A percentile compares a stretch with the other conserved stretches of the same genome.
Conservation (phyloP, 2,329 filamentous ascomycete genomes). For the Lachnellula cervina region DNA sequence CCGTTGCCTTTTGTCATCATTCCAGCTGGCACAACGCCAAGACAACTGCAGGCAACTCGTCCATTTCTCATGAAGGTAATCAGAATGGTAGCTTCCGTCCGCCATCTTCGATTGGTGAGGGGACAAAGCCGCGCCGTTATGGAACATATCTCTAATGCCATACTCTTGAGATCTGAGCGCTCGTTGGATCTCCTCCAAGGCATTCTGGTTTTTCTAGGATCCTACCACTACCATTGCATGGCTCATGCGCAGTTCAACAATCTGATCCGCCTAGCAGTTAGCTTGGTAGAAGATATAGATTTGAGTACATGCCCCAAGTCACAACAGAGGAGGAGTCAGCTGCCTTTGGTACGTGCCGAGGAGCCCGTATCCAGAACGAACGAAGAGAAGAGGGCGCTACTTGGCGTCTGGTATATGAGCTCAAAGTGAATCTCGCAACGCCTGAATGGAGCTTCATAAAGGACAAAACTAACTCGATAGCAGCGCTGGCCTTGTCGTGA, state of each 20-base stretch:
- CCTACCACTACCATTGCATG: slow-evolving; percentile 52
- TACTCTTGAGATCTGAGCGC: slow-evolving; percentile 45
- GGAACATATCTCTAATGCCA: slow-evolving; percentile 42
- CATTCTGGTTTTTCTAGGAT: slow-evolving; percentile 45
- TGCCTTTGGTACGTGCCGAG: slow-evolving; percentile 40
- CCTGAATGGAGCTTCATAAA: not conserved
- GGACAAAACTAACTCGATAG: not conserved
- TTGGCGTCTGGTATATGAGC: slow-evolving; percentile 51
- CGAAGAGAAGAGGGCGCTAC: slow-evolving; percentile 48
- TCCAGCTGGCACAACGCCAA: slow-evolving; percentile 33
- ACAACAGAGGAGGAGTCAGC: slow-evolving; percentile 39
- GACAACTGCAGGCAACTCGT: slow-evolving; percentile 35
- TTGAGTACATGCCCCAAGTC: slow-evolving; percentile 39
- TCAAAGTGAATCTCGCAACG: slow-evolving; percentile 41
- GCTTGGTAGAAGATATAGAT: slow-evolving; percentile 43
- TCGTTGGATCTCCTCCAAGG: slow-evolving; percentile 47
- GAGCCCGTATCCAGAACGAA: slow-evolving; percentile 39
- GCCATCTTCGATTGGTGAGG: slow-evolving; percentile 43
- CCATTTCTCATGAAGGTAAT: slow-evolving; percentile 48
- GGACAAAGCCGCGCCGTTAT: slow-evolving; percentile 47
- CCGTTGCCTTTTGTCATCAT: slow-evolving; percentile 46
- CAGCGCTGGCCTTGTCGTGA: slow-evolving; percentile 9
- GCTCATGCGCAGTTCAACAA: slow-evolving; percentile 49
- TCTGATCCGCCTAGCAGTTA: slow-evolving; percentile 44
- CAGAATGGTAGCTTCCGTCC: slow-evolving; percentile 45